These are phyloP conservation scores for Agaricus sinodeliciosus DNA, from an alignment of 768 basidiomycete genomes.

Conservation along the genomic window DNA sequence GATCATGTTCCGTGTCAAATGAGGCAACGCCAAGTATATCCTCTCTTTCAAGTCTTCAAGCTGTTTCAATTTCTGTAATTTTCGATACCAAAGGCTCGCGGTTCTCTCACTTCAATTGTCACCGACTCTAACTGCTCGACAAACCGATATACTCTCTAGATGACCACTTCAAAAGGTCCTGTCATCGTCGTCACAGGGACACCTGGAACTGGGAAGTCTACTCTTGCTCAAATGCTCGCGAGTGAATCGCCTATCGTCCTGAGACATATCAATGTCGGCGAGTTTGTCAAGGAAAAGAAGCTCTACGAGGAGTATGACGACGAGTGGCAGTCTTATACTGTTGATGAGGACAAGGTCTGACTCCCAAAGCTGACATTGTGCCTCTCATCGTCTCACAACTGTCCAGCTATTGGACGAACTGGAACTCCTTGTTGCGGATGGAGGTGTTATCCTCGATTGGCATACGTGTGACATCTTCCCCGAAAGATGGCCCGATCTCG, in stretches of 20 bases:
- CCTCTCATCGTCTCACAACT: constrained; percentile 8
- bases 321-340: constrained; percentile 91
- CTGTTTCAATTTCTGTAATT: too few relatives aligned
- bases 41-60: too few relatives aligned
- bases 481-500: constrained; percentile 94
- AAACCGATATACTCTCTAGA: background rate
- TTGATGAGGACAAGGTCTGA: constrained; percentile 92
- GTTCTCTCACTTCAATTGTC: too few relatives aligned
- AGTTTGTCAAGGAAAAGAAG: constrained; percentile 77
- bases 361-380: background rate
- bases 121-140: background rate
- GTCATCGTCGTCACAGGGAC: constrained; percentile 86
- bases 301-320: constrained; percentile 85
- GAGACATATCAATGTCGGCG: constrained; percentile 83
- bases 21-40: too few relatives aligned
- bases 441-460: constrained; percentile 90
- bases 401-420: constrained; percentile 81
- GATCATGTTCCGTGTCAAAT: too few relatives aligned
- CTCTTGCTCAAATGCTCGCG: constrained; percentile 80
- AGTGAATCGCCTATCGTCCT: constrained; percentile 65
- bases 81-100: too few relatives aligned
- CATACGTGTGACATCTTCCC: constrained; percentile 92
- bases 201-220: constrained; percentile 94
- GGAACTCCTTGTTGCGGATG: constrained; percentile 59
- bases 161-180: constrained; percentile 31